phyloP scores from a whole-genome alignment of 2,329 filamentous ascomycete genomes.

The Aspergillus aculeatus region DNA sequence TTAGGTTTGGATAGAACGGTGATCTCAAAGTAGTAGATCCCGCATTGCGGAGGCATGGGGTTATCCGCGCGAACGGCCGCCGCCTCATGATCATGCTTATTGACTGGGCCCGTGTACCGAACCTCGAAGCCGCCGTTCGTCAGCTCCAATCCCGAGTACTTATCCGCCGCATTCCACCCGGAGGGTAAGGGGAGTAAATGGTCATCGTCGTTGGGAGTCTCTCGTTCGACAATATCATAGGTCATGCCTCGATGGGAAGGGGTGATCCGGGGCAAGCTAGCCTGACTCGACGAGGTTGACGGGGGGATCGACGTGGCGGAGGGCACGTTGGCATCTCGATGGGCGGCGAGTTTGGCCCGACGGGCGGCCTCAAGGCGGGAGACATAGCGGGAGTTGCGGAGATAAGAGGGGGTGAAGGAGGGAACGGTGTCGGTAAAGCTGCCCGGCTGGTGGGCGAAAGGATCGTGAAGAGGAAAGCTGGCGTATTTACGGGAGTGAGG shows the following conservation, averaged over 20 bases:
- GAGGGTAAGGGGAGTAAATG: conserved; percentile 70
- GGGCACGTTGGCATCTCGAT: conserved; percentile 49
- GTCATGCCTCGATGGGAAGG: conserved; percentile 73
- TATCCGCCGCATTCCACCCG: conserved; percentile 78
- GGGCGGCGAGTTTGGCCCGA: conserved; percentile 56
- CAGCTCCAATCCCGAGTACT: conserved; percentile 70
- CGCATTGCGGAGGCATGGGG: conserved; percentile 83
- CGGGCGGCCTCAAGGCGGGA: conserved; percentile 71
- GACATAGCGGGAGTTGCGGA: conserved; percentile 74
- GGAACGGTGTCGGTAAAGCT: conserved; percentile 30
- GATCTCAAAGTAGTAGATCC: conserved; percentile 91
- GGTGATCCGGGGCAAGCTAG: conserved; percentile 58
- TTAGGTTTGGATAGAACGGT: conserved; percentile 65
- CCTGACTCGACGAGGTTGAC: conserved; percentile 58
- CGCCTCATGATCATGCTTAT: conserved; percentile 69
- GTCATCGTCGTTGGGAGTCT: conserved; percentile 60
- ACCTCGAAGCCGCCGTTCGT: conserved; percentile 72
- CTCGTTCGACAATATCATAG: conserved; percentile 79
- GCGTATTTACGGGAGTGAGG: conserved; percentile 51
- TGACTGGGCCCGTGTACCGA: conserved; percentile 56
- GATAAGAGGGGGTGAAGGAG: conserved; percentile 76
- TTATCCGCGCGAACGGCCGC: conserved; percentile 79
- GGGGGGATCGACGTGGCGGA: conserved; percentile 46
- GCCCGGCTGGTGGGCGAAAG: conserved; percentile 25
- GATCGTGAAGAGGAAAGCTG: conserved; percentile 31